phyloP scores from a whole-genome alignment of 305 asterid species.

The Fraxinus greggii region DNA sequence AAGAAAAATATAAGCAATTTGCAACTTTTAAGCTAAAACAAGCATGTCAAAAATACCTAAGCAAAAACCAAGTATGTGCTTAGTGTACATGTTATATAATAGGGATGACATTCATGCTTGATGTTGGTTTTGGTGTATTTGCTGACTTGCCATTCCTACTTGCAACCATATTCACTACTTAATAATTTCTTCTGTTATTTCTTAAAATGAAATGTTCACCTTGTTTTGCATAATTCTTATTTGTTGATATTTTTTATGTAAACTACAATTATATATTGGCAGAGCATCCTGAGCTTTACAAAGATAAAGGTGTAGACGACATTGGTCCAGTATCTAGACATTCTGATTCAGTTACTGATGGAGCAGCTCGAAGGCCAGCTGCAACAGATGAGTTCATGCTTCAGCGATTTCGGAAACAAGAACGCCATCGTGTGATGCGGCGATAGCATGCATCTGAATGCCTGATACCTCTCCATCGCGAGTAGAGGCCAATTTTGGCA shows the following conservation, averaged over 20 bases:
- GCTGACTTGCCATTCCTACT: conserved; percentile 11
- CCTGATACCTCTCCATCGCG: not conserved
- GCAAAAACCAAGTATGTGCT: not conserved
- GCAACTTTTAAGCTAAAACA: not conserved
- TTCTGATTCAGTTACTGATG: conserved; percentile 53
- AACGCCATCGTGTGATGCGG: conserved; percentile 78
- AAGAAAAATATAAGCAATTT: not conserved
- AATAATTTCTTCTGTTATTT: not conserved
- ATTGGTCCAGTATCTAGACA: conserved; percentile 46
- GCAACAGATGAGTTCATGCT: conserved; percentile 96
- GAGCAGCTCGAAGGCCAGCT: conserved; percentile 76
- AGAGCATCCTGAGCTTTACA: conserved; percentile 69
- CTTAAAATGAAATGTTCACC: not conserved
- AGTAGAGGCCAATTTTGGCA: not conserved
- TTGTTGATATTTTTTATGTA: not conserved
- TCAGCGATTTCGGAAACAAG: conserved; percentile 89
- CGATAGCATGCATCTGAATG: conserved; percentile 43
- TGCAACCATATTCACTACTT: not conserved
- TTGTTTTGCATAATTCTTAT: not conserved
- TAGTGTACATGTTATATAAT: not conserved
- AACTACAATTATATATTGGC: conserved; percentile 30
- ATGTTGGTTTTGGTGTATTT: not conserved
- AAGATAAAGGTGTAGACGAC: conserved; percentile 51
- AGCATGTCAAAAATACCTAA: not conserved
- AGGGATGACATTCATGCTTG: not conserved